Conservation (phyloP, 495 filamentous ascomycete genomes). For the Penicillium coprophilum region DNA sequence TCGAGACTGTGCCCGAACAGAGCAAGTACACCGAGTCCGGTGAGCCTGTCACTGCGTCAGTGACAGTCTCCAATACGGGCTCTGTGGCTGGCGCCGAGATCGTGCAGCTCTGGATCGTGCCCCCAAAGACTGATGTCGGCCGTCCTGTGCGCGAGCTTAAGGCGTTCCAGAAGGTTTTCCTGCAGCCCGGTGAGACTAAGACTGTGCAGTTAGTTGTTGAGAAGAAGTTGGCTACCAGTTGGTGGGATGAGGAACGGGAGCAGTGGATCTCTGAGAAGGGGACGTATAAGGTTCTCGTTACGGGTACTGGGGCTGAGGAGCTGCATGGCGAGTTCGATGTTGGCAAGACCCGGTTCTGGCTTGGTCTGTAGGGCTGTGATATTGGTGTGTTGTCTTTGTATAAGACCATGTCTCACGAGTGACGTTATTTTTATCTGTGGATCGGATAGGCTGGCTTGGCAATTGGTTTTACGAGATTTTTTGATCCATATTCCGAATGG, state of each 20-base stretch:
- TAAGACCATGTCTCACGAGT: constrained; percentile 4
- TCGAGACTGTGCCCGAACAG: constrained; percentile 37
- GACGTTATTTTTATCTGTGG: constrained; percentile 7
- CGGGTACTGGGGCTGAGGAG: constrained; percentile 47
- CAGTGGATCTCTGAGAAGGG: constrained; percentile 82
- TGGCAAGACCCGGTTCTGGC: constrained; percentile 59
- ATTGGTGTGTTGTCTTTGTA: not conserved
- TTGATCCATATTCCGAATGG: not conserved
- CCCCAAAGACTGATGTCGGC: constrained; percentile 55
- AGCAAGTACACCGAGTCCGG: constrained; percentile 33
- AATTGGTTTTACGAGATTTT: not conserved
- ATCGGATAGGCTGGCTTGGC: not conserved
- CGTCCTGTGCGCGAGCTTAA: constrained; percentile 76
- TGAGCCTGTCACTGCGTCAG: constrained; percentile 56
- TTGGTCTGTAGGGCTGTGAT: constrained; percentile 34
- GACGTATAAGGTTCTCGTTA: constrained; percentile 63
- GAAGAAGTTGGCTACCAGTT: constrained; percentile 74
- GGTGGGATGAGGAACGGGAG: constrained; percentile 69
- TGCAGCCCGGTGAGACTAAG: constrained; percentile 69
- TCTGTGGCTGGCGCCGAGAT: constrained; percentile 66
- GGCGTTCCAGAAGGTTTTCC: constrained; percentile 74
- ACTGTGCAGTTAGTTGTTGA: constrained; percentile 64
- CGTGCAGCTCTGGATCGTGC: constrained; percentile 72
- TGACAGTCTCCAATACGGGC: constrained; percentile 71
- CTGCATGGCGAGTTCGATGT: constrained; percentile 51